A percentile compares a stretch with the other conserved stretches of the same genome.
Conservation (phyloP, 805 yeast species). For the Wickerhamiella occidentalis region DNA sequence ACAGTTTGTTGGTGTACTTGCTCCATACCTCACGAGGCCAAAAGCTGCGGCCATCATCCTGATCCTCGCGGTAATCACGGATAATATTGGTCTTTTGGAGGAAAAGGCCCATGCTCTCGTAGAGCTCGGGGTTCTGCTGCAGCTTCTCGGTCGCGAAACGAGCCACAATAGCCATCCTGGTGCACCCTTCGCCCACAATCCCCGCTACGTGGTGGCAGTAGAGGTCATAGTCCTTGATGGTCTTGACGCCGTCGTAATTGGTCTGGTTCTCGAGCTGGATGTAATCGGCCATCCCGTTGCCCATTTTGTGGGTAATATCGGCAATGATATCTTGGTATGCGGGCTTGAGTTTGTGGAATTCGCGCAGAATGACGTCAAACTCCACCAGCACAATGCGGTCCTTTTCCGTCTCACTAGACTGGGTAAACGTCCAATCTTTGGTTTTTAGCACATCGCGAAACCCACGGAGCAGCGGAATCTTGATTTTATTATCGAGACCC, state of each 20-base stretch:
- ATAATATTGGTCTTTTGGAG: slow-evolving; percentile 93
- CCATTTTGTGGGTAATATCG: slow-evolving; percentile 77
- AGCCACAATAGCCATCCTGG: slow-evolving; percentile 69
- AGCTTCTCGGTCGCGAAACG: slow-evolving; percentile 48
- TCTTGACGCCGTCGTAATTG: slow-evolving; percentile 65
- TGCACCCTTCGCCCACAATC: slow-evolving; percentile 89
- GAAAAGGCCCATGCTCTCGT: slow-evolving; percentile 86
- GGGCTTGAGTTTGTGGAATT: slow-evolving; percentile 60
- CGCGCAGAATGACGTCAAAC: slow-evolving; percentile 55
- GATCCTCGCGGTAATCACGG: slow-evolving; percentile 87
- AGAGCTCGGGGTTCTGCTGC: slow-evolving; percentile 42
- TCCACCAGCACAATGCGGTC: slow-evolving; percentile 74
- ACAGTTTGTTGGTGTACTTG: slow-evolving; percentile 51
- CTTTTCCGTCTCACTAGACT: slow-evolving; percentile 56
- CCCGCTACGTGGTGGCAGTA: slow-evolving; percentile 98
- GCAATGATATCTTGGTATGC: slow-evolving; percentile 67
- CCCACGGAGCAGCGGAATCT: slow-evolving; percentile 58
- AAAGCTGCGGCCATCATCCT: slow-evolving; percentile 82
- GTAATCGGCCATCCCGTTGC: slow-evolving; percentile 96
- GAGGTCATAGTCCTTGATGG: slow-evolving; percentile 70
- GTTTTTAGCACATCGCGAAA: slow-evolving; percentile 49
- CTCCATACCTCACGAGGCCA: slow-evolving; percentile 95
- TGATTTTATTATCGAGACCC: slow-evolving; percentile 59
- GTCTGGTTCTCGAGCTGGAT: slow-evolving; percentile 56
- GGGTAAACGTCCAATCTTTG: slow-evolving; percentile 72